Base-by-base conservation (phyloP, 441 rosid species). In the Gossypium aridum region DNA sequence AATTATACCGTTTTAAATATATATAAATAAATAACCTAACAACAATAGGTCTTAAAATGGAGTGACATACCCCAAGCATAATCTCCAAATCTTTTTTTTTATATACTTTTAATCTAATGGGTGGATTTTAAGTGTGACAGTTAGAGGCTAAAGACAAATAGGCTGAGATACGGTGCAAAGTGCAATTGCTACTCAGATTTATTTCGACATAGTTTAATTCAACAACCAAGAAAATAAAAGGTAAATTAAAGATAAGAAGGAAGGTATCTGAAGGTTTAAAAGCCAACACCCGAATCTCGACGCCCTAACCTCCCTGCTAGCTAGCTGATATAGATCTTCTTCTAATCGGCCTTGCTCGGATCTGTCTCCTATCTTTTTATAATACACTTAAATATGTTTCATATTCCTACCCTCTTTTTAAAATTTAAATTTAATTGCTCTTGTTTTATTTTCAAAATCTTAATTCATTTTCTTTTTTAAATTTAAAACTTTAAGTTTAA, bases 251-350 rank as follows among this genome's bases (percentile, higher is more conserved):
- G 3, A 39, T 7, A n/a, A 0, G 6, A 22, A 73, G 54, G 6
- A 47, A 47, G 54, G 54, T 47, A 47, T 10, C n/a, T 10, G 51
- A 56, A 73, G 12, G 2, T 22, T 49, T 51, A 59, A 80, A 70
- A 57, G 61, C 76, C 72, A 64, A 78, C 82, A 73, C 61, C 34
- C 43, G 54, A 76, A 73, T 74, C 75, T 1, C 64, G 63, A 25
- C 65, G 69, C 56, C 68, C 47, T 37, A n/a, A 49, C 31, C 47
- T 57, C 74, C 43, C 70, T 73, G 49, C 73, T 20, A 14, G 56
- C 73, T 20, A 14, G 31, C 78, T 12, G 76, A 49, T 37, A 19
- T 59, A 51, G 64, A 71, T 70, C 65, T 74, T 57, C 20, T 47
- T 47, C 54, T 47, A n/a, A 14, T 12, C 14, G 39, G 8, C 39